Evolutionary conservation across 805 yeast species (phyloP).

Genomic region (Saccharomycopsis capsularis): DNA sequence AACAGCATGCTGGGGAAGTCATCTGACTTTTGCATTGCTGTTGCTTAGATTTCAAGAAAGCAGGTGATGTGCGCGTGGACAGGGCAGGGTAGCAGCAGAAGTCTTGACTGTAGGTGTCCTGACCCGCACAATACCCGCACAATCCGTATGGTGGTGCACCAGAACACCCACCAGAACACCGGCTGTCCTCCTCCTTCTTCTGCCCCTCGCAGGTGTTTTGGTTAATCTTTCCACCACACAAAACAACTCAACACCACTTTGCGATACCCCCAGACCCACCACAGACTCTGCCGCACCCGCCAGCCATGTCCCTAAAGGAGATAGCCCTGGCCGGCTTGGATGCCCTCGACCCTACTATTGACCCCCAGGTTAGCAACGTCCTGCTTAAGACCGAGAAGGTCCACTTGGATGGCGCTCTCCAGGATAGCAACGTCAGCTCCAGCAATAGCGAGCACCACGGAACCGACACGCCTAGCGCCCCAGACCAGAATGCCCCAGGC

Average conservation of each 20-base stretch:
- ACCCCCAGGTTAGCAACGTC: slow-evolving; percentile 8
- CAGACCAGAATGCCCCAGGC: too few species aligned
- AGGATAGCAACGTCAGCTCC: neutral
- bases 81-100: too few species aligned
- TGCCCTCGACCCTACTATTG: slow-evolving; percentile 6
- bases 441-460: neutral
- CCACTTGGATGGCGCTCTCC: neutral
- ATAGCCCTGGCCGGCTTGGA: neutral
- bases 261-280: slow-evolving; percentile 9
- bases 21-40: too few species aligned
- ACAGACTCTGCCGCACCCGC: neutral
- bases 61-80: too few species aligned
- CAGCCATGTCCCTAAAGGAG: slow-evolving; percentile 4
- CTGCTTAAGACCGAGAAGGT: neutral
- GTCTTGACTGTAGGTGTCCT: too few species aligned
- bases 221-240: slow-evolving; percentile 11
- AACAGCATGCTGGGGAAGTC: too few species aligned
- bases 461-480: too few species aligned
- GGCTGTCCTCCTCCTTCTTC: too few species aligned
- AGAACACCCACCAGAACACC: too few species aligned
- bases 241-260: slow-evolving; percentile 2
- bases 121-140: too few species aligned
- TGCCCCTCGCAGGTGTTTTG: slow-evolving; percentile 12
- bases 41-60: too few species aligned
- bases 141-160: too few species aligned